phyloP scores from a whole-genome alignment of 1,284 basidiomycete species.

The Puccinia coronata region DNA sequence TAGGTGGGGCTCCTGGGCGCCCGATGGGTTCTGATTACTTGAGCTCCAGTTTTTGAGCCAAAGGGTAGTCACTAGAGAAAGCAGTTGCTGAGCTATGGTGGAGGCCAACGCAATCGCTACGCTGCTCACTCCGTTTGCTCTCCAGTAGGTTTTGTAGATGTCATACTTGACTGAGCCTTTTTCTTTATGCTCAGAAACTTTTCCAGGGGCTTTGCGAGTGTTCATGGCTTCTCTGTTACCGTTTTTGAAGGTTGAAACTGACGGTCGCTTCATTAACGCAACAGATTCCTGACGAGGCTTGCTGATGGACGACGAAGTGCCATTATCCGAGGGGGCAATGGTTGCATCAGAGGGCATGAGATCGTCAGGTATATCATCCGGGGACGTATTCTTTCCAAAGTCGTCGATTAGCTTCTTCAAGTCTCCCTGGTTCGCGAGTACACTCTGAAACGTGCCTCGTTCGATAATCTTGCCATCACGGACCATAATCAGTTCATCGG shows the following conservation, averaged over 20 bases:
- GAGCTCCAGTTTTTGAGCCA: slow-evolving; percentile 49
- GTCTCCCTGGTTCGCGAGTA: slow-evolving; percentile 71
- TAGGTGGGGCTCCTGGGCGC: not conserved
- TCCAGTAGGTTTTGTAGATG: slow-evolving; percentile 77
- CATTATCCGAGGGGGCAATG: slow-evolving; percentile 40
- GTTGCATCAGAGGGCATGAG: slow-evolving; percentile 26
- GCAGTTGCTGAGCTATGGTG: slow-evolving; percentile 24
- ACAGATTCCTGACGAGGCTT: slow-evolving; percentile 49
- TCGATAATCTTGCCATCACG: slow-evolving; percentile 83
- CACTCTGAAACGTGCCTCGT: slow-evolving; percentile 62
- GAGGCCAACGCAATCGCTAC: slow-evolving; percentile 56
- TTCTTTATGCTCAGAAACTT: slow-evolving; percentile 75
- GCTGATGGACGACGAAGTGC: slow-evolving; percentile 31
- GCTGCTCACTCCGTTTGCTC: slow-evolving; percentile 73
- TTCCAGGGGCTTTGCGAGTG: slow-evolving; percentile 56
- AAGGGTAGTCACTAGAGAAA: slow-evolving; percentile 26
- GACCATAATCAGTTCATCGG: slow-evolving; percentile 77
- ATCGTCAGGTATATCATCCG: slow-evolving; percentile 62
- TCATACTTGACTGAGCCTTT: slow-evolving; percentile 76
- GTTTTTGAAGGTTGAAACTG: slow-evolving; percentile 51
- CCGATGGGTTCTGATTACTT: slow-evolving; percentile 15
- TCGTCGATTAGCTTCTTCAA: slow-evolving; percentile 73
- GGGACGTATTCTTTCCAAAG: slow-evolving; percentile 61
- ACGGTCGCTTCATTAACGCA: slow-evolving; percentile 51
- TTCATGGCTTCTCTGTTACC: slow-evolving; percentile 51